Evolutionary conservation across 176 grass and related monocot species (phyloP).

Genomic region (Oryza brachyantha): DNA sequence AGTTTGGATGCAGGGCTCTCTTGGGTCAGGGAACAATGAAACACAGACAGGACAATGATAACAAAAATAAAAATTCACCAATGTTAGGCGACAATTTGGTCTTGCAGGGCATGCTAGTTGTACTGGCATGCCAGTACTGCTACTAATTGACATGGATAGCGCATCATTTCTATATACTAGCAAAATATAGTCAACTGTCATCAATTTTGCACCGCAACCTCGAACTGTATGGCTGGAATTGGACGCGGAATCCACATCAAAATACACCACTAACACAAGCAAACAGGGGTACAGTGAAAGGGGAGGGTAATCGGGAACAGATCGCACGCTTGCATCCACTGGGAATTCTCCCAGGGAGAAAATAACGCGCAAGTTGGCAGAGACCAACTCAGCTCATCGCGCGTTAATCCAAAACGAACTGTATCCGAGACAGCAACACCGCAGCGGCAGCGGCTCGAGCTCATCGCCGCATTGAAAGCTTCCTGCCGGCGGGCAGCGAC

Average conservation of each 20-base stretch:
- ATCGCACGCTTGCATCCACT: neutral
- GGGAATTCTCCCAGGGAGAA: neutral
- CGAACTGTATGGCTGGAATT: neutral
- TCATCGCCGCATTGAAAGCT: neutral
- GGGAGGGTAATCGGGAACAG: no score
- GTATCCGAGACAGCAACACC: neutral
- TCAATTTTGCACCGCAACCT: no score
- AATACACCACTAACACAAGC: neutral
- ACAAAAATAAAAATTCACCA: neutral
- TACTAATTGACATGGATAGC: neutral
- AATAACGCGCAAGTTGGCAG: neutral
- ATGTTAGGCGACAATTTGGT: neutral
- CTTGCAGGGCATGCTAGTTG: neutral
- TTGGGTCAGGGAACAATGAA: neutral
- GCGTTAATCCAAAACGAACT: neutral
- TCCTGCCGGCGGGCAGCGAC: no score
- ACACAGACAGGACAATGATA: neutral
- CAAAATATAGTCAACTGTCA: no score
- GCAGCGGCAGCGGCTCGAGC: no score
- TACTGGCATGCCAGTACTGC: neutral
- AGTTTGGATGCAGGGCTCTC: neutral
- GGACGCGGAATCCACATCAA: neutral
- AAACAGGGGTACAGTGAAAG: neutral
- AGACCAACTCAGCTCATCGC: neutral
- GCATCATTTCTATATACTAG: neutral